Percentiles rank a stretch among this genome's conserved stretches.
These are phyloP conservation scores for Cutaneotrichosporon curvatum DNA, from an alignment of 1,284 basidiomycete species.

Conservation along the genomic window DNA sequence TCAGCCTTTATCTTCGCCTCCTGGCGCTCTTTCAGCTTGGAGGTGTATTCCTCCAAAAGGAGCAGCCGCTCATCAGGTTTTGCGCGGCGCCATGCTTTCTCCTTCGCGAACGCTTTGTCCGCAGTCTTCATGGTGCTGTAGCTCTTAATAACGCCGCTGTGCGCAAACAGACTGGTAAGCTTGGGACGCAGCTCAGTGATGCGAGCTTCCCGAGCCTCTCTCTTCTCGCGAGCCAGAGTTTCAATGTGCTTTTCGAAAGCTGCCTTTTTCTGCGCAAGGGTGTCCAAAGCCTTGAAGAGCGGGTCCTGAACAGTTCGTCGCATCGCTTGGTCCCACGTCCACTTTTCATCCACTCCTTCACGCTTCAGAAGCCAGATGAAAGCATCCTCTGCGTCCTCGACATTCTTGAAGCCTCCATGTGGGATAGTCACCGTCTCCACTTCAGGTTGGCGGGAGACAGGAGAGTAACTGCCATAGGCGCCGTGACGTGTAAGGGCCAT, in stretches of 20 bases:
- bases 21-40: constrained; percentile 74
- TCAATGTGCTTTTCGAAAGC: constrained; percentile 65
- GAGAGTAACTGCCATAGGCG: constrained; percentile 1
- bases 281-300: constrained; percentile 87
- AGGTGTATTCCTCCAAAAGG: constrained; percentile 82
- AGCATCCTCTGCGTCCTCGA: constrained; percentile 86
- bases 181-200: constrained; percentile 74
- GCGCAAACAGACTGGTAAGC: constrained; percentile 71
- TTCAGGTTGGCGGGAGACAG: constrained; percentile 10
- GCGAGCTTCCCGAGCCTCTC: constrained; percentile 71
- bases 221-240: constrained; percentile 56
- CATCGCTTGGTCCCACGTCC: constrained; percentile 99
- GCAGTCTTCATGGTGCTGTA: constrained; percentile 82
- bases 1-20: constrained; percentile 60
- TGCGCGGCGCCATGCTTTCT: constrained; percentile 80
- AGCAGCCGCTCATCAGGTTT: constrained; percentile 73
- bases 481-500: constrained; percentile 4
- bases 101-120: constrained; percentile 69
- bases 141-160: constrained; percentile 75
- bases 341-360: constrained; percentile 79
- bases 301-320: constrained; percentile 96
- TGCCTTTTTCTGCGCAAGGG: constrained; percentile 86
- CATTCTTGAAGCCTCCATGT: constrained; percentile 74
- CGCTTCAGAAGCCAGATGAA: constrained; percentile 83
- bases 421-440: constrained; percentile 56